Evolutionary conservation across 2,329 filamentous ascomycete species (phyloP), one percentile per base, ranked within the genome.

Genomic region (Drechmeria coniospora): DNA sequence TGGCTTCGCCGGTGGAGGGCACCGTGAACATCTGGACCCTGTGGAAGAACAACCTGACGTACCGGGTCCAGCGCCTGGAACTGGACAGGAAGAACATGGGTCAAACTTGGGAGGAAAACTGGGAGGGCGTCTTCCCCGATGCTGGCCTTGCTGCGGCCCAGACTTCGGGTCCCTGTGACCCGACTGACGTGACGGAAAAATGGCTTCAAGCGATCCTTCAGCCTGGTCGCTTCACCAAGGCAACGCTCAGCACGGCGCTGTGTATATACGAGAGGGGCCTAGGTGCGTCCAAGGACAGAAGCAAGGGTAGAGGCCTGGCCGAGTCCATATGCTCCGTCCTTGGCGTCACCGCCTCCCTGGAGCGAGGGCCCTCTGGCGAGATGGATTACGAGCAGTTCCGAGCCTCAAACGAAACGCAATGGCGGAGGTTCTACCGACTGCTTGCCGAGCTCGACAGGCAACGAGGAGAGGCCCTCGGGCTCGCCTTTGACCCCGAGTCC

Each of bases 341-440:
- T 20, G 71, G 74, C 11, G 68, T 73, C 6, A 79, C 78, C 8
- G 73, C 80, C 10, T 63, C 68, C 1, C 56, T 86, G 20, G 65
- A 69, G 24, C 72, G 71, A 29, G 61, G 59, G 17, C 57, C 70
- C 8, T 64, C 71, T 10, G 73, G 73, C 10, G 67, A 66, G 16
- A 71, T 81, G 52, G 79, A 92, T 43, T 82, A 81, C 40, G 72
- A 79, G 15, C 66, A 75, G 32, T 90, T 86, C 47, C 68, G 79
- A 31, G 59, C 63, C 19, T 74, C 81, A 18, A 74, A 78, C 29
- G 79, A 90, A 45, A 65, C 69, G 8, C 84, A 93, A 49, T 98
- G 90, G 90, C 74, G 79, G 36, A 72, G 80, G 27, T 92, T 92
- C 51, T 93, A 84, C 57, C 74, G 84, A 18, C 65, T 95, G 12